Base-by-base conservation (phyloP, 768 basidiomycete species). In the Suillus occidentalis region DNA sequence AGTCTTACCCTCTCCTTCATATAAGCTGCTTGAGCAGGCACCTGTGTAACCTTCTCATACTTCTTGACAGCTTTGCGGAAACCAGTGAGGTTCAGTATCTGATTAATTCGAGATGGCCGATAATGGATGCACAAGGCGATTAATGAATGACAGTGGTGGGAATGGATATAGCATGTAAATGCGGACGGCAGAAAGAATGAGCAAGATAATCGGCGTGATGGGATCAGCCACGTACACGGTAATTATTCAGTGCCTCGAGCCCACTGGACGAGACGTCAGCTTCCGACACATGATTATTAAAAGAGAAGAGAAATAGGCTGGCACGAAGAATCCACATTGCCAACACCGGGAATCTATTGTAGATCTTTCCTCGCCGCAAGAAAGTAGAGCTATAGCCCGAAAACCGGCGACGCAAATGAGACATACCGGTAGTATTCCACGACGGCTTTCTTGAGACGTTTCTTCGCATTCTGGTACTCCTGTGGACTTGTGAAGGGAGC, bases 51-150 rank as follows among this genome's bases (percentile, higher is more conserved):
- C 73, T 93, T 95, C 71, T 90, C 91, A 67, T 92, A 95, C 74
- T 94, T 95, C 77, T 91, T 94, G 63, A 95, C 73, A 0, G 88
- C 89, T 73, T 95, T 95, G 34, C 91, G 83, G 74, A 97, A 95
- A 1, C 97, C 97, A 1, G 93, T 92, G 12, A 95, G 76, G 74
- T 99, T 99, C 47, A 98, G 77, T 53, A 91, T 87, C 89, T 94
- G 67, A 10, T 59, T 31, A 10, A 55, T 55, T 59, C 18, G 18
- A 25, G 9, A 59, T 6, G 10, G 2, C 2, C 18, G 20, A 34
- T 34, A 20, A 34, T 55, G 10, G 13, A 55, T 55, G 6, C 31
- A 20, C 20, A 13, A 7, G 1, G 3, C 16, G 20, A 52, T 52
- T 7, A 28, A 7, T 28, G 28, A 31, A 18, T 53, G 52, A 53